Conservation (phyloP, 2,329 filamentous ascomycete species). For the Xylariaceae sp. region DNA sequence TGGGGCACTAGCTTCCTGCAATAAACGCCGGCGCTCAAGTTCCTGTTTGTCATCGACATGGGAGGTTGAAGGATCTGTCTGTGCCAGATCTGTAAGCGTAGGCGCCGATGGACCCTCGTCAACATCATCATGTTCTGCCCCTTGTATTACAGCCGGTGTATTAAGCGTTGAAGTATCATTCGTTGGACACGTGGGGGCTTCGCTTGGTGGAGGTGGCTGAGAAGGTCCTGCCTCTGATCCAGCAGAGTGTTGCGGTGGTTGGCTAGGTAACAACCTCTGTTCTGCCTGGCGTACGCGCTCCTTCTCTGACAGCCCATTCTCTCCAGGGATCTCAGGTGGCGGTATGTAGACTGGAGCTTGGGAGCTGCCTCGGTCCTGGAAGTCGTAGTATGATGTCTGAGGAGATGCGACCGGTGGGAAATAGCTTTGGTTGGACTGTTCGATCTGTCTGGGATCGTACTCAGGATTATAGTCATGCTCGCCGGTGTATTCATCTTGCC, state of each 20-base stretch:
- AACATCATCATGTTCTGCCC: conserved; percentile 25
- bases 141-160: conserved; percentile 5
- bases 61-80: conserved; percentile 44
- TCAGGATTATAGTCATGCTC: conserved; percentile 29
- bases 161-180: conserved; percentile 5
- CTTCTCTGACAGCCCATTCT: conserved; percentile 76
- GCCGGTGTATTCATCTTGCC: conserved; percentile 37
- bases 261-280: conserved; percentile 77
- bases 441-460: conserved; percentile 21
- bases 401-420: conserved; percentile 31
- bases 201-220: conserved; percentile 33
- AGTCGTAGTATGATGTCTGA: conserved; percentile 40
- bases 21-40: conserved; percentile 66
- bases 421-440: conserved; percentile 30
- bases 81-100: conserved; percentile 20
- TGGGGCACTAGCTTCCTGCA: conserved; percentile 66
- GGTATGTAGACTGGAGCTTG: conserved; percentile 56
- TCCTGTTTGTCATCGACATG: conserved; percentile 67
- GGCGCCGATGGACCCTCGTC: conserved; percentile 28
- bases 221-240: conserved; percentile 41
- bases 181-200: conserved; percentile 5
- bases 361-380: conserved; percentile 32
- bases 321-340: conserved; percentile 60
- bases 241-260: conserved; percentile 56
- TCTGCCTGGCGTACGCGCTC: conserved; percentile 78